Conservation (phyloP, 306 rosid species). For the Begonia peltatifolia region DNA sequence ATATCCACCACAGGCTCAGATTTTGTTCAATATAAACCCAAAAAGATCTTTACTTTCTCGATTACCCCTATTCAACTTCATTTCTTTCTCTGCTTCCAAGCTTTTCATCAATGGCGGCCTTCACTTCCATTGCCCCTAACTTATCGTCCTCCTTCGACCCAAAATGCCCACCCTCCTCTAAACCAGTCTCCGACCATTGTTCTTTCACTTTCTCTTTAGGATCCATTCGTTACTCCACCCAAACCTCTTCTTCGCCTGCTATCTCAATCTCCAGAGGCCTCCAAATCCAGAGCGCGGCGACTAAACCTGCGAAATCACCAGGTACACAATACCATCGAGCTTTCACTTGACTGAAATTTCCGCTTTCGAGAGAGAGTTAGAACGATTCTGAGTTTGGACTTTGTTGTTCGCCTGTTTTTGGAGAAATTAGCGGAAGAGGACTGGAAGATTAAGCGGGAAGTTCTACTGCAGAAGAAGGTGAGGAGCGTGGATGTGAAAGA, state of each 20-base stretch:
- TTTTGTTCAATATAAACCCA: slow-evolving; percentile 26
- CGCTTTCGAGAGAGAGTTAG: neutral
- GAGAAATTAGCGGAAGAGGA: slow-evolving; percentile 89
- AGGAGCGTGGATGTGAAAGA: slow-evolving; percentile 88
- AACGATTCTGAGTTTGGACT: slow-evolving; percentile 1
- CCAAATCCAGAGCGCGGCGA: slow-evolving; percentile 51
- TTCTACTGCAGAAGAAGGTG: slow-evolving; percentile 67
- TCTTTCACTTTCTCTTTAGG: slow-evolving; percentile 21
- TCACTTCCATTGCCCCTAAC: slow-evolving; percentile 36
- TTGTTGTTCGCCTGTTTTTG: slow-evolving; percentile 13
- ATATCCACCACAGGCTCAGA: slow-evolving; percentile 63
- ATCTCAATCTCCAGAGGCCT: slow-evolving; percentile 28
- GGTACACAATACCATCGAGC: slow-evolving; percentile 24
- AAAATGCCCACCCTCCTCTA: slow-evolving; percentile 24
- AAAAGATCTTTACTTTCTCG: slow-evolving; percentile 7
- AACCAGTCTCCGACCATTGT: slow-evolving; percentile 20
- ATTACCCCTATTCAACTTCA: slow-evolving; percentile 7
- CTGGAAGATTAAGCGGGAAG: slow-evolving; percentile 76
- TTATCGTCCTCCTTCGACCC: slow-evolving; percentile 40
- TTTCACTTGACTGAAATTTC: neutral
- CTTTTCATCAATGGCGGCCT: slow-evolving; percentile 34
- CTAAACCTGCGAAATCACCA: slow-evolving; percentile 78
- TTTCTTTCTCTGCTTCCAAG: slow-evolving; percentile 9
- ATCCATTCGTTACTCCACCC: slow-evolving; percentile 26
- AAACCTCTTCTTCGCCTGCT: slow-evolving; percentile 17